phyloP scores from a whole-genome alignment of 2,329 filamentous ascomycete genomes.

The Teratosphaeria nubilosa region DNA sequence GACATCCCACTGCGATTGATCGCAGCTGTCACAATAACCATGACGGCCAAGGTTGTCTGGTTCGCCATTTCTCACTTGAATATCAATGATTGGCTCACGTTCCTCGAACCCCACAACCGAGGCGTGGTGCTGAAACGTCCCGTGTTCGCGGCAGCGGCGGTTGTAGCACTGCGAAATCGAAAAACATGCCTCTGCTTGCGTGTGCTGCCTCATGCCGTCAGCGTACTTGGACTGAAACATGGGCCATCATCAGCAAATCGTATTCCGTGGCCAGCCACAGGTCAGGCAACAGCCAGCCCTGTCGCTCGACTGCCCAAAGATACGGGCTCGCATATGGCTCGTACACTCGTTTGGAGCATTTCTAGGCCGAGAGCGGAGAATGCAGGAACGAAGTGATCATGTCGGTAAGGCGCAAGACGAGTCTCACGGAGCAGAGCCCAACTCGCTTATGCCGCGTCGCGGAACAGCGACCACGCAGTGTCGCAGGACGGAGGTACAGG shows the following conservation, averaged over 20 bases:
- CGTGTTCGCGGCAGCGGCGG: background rate
- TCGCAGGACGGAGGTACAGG: background rate
- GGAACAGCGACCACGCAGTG: background rate
- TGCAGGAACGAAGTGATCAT: background rate
- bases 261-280: background rate
- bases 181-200: background rate
- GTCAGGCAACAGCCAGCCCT: background rate
- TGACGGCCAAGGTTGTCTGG: background rate
- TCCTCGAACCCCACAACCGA: background rate
- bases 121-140: background rate
- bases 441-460: background rate
- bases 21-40: background rate
- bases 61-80: background rate
- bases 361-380: background rate
- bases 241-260: background rate
- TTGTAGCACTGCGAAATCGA: background rate
- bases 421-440: background rate
- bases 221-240: background rate
- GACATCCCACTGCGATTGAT: background rate
- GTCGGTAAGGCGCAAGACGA: background rate
- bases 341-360: background rate
- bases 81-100: background rate
- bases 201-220: conserved; percentile 1
- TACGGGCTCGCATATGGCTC: background rate
- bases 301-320: background rate